Percentiles rank a stretch among this genome's conserved stretches.
phyloP scores from a whole-genome alignment of 2,329 filamentous ascomycete species.

The Lachnellula subtilissima region DNA sequence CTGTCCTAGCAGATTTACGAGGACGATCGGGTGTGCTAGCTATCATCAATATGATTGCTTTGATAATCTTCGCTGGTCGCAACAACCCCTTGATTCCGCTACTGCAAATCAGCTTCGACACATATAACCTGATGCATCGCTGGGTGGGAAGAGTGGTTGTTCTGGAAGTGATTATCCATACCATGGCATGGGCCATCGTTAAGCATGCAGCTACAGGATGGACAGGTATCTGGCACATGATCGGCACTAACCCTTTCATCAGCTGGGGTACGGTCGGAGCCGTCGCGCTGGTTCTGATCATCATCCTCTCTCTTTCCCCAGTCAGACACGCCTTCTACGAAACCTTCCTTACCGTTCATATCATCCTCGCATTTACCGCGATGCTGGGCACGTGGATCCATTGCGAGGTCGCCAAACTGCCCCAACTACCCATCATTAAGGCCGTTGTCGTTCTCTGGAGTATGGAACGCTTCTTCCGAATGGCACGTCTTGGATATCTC shows the following conservation, averaged over 20 bases:
- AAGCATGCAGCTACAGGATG: slow-evolving; percentile 62
- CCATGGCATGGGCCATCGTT: slow-evolving; percentile 68
- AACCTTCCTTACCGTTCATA: slow-evolving; percentile 86
- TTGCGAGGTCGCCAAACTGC: slow-evolving; percentile 59
- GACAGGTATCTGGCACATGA: slow-evolving; percentile 48
- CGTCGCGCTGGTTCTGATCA: slow-evolving; percentile 58
- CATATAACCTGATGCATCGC: slow-evolving; percentile 85
- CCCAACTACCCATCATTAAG: slow-evolving; percentile 69
- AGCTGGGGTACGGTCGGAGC: slow-evolving; percentile 57
- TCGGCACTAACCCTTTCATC: slow-evolving; percentile 60
- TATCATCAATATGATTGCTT: slow-evolving; percentile 84
- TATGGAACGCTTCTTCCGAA: slow-evolving; percentile 61
- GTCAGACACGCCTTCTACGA: slow-evolving; percentile 95
- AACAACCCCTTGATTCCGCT: slow-evolving; percentile 87
- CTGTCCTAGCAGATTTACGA: slow-evolving; percentile 74
- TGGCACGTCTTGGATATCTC: slow-evolving; percentile 58
- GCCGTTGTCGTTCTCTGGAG: slow-evolving; percentile 74
- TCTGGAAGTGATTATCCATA: slow-evolving; percentile 65
- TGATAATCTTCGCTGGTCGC: slow-evolving; percentile 81
- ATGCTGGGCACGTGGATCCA: slow-evolving; percentile 76
- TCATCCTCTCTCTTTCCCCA: slow-evolving; percentile 69
- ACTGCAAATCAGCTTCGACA: slow-evolving; percentile 88
- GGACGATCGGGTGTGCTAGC: slow-evolving; percentile 81
- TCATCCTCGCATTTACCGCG: slow-evolving; percentile 63
- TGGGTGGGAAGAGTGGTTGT: slow-evolving; percentile 76